Evolutionary conservation across 2,329 filamentous ascomycete genomes (phyloP).

Genomic region (Colletotrichum australisinense): DNA sequence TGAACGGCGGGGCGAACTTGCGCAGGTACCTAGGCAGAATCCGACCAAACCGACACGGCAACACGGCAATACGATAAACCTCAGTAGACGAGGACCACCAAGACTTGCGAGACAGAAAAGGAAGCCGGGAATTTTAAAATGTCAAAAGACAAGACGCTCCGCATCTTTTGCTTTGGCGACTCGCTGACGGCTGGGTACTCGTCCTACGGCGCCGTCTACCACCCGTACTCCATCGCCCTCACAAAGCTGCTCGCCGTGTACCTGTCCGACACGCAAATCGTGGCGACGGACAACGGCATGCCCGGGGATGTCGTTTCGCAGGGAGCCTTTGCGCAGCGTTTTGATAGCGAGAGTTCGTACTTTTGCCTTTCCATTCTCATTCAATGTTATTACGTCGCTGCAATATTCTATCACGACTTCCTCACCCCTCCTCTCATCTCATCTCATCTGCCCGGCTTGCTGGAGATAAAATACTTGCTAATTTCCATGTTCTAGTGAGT

Average conservation of each 20-base stretch:
- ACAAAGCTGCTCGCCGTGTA: slow-evolving; percentile 57
- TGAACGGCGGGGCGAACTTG: not conserved
- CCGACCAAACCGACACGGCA: not conserved
- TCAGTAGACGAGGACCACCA: not conserved
- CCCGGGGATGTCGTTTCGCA: slow-evolving; percentile 62
- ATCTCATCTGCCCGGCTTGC: not conserved
- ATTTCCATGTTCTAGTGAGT: slow-evolving; percentile 31
- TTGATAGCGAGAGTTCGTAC: slow-evolving; percentile 51
- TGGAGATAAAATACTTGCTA: not conserved
- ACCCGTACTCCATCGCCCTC: slow-evolving; percentile 67
- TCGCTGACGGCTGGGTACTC: slow-evolving; percentile 71
- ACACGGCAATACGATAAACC: not conserved
- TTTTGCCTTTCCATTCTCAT: not conserved
- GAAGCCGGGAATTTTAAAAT: not conserved
- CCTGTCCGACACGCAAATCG: slow-evolving; percentile 55
- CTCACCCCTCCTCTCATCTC: not conserved
- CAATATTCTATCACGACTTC: not conserved
- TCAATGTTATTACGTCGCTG: not conserved
- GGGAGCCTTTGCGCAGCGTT: slow-evolving; percentile 44
- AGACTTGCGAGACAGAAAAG: not conserved
- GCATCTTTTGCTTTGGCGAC: slow-evolving; percentile 74
- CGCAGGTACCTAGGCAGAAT: not conserved
- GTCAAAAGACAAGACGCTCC: slow-evolving; percentile 46
- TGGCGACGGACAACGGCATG: slow-evolving; percentile 58
- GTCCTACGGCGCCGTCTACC: slow-evolving; percentile 50